Percentiles rank a stretch among this genome's conserved stretches.
Conservation (phyloP, 768 basidiomycete species). For the Amyloporia xantha region DNA sequence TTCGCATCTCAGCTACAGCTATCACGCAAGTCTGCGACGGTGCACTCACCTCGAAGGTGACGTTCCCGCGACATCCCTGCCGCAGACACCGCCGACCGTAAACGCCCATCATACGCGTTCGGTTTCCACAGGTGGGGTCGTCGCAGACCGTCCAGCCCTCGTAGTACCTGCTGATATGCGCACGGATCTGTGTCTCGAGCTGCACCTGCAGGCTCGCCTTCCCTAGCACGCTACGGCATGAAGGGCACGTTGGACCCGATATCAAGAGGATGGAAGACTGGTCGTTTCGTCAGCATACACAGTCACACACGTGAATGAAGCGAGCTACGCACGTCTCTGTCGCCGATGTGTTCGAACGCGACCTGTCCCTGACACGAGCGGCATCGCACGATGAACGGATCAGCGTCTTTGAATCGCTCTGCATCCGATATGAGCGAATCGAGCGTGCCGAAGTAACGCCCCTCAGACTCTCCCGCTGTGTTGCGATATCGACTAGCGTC, state of each 20-base stretch:
- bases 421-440: constrained; percentile 87
- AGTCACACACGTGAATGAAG: neutral
- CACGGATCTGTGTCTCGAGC: constrained; percentile 80
- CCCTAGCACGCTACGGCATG: constrained; percentile 50
- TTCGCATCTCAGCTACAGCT: constrained; percentile 1
- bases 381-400: constrained; percentile 71
- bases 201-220: constrained; percentile 70
- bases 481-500: constrained; percentile 51
- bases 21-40: too few species aligned
- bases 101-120: constrained; percentile 92
- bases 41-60: constrained; percentile 64
- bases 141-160: constrained; percentile 86
- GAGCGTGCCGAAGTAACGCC: constrained; percentile 66
- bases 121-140: constrained; percentile 74
- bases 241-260: constrained; percentile 64
- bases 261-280: constrained; percentile 64
- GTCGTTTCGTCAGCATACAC: neutral
- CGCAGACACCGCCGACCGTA: constrained; percentile 80
- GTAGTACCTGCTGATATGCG: constrained; percentile 75
- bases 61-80: constrained; percentile 58
- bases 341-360: constrained; percentile 52
- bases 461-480: constrained; percentile 40
- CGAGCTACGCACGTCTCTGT: constrained; percentile 44
- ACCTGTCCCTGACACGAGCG: constrained; percentile 58
- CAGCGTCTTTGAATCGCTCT: constrained; percentile 77